Evolutionary conservation across 495 filamentous ascomycete genomes (phyloP).

Genomic region (Aspergillus campestris): DNA sequence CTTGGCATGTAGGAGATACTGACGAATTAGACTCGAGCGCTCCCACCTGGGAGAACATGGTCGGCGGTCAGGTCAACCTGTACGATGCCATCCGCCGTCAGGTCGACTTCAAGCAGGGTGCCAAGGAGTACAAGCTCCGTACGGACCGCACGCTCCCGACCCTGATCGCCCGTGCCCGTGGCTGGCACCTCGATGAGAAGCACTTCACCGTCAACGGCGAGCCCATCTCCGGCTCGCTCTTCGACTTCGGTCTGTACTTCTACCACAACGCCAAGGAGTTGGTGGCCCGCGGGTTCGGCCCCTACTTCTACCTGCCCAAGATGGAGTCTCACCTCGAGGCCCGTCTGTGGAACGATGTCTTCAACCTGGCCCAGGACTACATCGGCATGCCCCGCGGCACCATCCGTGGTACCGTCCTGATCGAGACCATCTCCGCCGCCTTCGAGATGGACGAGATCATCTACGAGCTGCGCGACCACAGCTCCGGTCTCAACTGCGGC

Average conservation of each 20-base stretch:
- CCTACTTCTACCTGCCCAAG: conserved; percentile 99
- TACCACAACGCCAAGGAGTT: conserved; percentile 96
- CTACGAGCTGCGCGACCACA: conserved; percentile 97
- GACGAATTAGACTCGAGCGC: conserved; percentile 72
- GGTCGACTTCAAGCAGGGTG: conserved; percentile 92
- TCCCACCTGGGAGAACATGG: conserved; percentile 99
- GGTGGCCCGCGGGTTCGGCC: conserved; percentile 73
- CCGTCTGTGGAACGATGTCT: conserved; percentile 96
- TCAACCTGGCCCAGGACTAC: conserved; percentile 94
- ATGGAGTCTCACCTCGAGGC: conserved; percentile 99
- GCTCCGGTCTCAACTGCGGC: conserved; percentile 93
- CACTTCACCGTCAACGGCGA: conserved; percentile 95
- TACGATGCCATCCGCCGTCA: conserved; percentile 94
- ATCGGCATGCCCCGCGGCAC: conserved; percentile 83
- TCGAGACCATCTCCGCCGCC: conserved; percentile 97
- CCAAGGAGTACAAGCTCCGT: conserved; percentile 95
- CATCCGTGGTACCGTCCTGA: conserved; percentile 90
- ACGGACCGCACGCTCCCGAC: conserved; percentile 75
- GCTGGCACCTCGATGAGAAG: conserved; percentile 97
- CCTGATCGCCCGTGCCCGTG: conserved; percentile 77
- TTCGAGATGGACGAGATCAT: conserved; percentile 99
- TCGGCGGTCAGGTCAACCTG: conserved; percentile 96
- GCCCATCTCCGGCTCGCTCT: conserved; percentile 85
- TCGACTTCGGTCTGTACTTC: conserved; percentile 99
- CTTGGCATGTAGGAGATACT: conserved; percentile 1